Conservation (phyloP, 2,329 filamentous ascomycete genomes). For the Aspergillus fructus region DNA sequence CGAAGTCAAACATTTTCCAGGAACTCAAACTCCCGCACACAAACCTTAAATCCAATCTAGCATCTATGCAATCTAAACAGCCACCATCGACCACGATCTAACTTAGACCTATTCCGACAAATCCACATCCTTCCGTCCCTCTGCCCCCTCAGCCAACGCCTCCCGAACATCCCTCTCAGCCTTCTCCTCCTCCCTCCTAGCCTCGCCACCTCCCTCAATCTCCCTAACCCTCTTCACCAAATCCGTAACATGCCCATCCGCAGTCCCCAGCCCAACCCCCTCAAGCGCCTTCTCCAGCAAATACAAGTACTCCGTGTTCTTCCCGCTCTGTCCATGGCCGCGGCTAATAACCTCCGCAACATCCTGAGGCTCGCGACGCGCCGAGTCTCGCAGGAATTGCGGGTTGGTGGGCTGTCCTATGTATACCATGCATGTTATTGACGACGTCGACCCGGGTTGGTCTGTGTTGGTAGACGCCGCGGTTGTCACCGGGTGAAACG, state of each 20-base stretch:
- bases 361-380: slow-evolving; percentile 68
- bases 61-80: not conserved
- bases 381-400: slow-evolving; percentile 67
- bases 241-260: slow-evolving; percentile 82
- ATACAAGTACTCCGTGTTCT: slow-evolving; percentile 87
- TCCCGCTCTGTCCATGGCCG: slow-evolving; percentile 79
- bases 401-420: slow-evolving; percentile 92
- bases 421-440: slow-evolving; percentile 71
- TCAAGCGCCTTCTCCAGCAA: slow-evolving; percentile 73
- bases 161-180: slow-evolving; percentile 29
- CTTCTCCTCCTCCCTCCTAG: slow-evolving; percentile 32
- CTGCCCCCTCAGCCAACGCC: slow-evolving; percentile 21
- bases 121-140: not conserved
- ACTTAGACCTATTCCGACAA: not conserved
- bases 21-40: not conserved
- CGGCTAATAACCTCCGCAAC: slow-evolving; percentile 78
- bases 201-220: slow-evolving; percentile 50
- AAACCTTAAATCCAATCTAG: not conserved
- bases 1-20: slow-evolving; percentile 1
- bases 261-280: slow-evolving; percentile 71
- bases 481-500: slow-evolving; percentile 65
- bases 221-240: slow-evolving; percentile 69
- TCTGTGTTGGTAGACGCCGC: slow-evolving; percentile 3
- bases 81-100: not conserved
- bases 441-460: slow-evolving; percentile 12